These are phyloP conservation scores for Aspergillus haitiensis DNA, from an alignment of 495 filamentous ascomycete species.

Conservation along the genomic window DNA sequence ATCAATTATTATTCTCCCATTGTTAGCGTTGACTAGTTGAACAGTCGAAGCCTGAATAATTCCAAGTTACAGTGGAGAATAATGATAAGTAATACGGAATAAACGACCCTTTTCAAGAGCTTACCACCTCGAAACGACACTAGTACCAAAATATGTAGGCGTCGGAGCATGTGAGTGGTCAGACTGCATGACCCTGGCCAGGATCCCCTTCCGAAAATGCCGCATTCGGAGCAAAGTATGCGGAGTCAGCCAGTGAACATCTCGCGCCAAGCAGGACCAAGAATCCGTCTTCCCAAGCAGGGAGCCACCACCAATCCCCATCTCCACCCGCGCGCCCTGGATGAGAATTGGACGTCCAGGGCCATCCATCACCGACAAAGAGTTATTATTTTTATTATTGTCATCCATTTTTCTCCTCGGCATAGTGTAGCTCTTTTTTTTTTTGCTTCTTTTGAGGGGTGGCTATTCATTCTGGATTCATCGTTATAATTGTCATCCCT, in stretches of 20 bases:
- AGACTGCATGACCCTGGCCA: constrained; percentile 18
- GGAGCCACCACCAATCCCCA: not conserved
- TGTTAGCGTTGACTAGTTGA: too few species aligned
- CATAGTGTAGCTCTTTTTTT: too few species aligned
- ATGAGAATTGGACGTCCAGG: too few species aligned
- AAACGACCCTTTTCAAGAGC: not conserved
- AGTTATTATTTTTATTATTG: too few species aligned
- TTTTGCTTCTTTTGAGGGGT: too few species aligned
- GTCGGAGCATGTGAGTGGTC: constrained; percentile 18
- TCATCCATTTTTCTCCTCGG: too few species aligned
- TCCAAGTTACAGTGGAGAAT: too few species aligned
- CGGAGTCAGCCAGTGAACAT: constrained; percentile 7
- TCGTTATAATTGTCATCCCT: too few species aligned
- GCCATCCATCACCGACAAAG: not conserved
- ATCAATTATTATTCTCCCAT: too few species aligned
- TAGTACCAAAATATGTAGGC: constrained; percentile 19
- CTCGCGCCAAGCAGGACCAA: constrained; percentile 9
- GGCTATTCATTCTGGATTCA: too few species aligned
- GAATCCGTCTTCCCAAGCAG: constrained; percentile 1
- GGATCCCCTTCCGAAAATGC: constrained; percentile 24
- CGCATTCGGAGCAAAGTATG: constrained; percentile 16
- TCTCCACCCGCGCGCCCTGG: not conserved
- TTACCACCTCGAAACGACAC: constrained; percentile 11
- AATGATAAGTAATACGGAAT: too few species aligned
- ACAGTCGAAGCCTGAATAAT: too few species aligned